Base-by-base conservation (phyloP, 1,284 basidiomycete species). In the Malassezia equina region DNA sequence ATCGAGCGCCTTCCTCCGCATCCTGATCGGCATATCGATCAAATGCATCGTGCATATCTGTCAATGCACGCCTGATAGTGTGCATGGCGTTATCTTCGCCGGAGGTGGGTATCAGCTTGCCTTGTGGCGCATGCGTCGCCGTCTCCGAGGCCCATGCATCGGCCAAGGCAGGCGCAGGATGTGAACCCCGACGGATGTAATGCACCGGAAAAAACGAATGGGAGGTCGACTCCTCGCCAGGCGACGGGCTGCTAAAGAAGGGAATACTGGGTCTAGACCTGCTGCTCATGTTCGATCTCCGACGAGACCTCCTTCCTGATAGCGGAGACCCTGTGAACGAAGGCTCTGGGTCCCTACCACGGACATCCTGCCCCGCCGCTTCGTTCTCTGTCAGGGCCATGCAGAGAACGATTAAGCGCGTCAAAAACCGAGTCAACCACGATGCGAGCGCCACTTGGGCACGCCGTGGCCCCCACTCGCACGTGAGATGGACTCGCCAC, bases 1-100 rank as follows among this genome's bases (percentile, higher is more conserved):
- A 48, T 11, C 33, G 32, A 28, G 46, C 46, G 39, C 46, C 46
- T 23, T 48, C 46, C 21, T 48, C 33, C 19, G 46, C 46, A 39
- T 48, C 46, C 5, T 36, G n/a, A n/a, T 24, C 23, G 4, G 32
- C 46, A 32, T 39, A 39, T 7, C 25, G 32, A 21, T 34, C 32
- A 28, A 48, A 31, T 8, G 23, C 29, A 15, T 48, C 33, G n/a
- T 48, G 25, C 7, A 48, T 48, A 12, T 28, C 46, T n/a, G 46
- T 9, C 6, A 36, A 34, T 4, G 46, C 46, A 19, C 46, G 46
- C 25, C n/a, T 39, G 24, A 48, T 24, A 23, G 23, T 9, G n/a
- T 25, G 11, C 7, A 11, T 1, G 4, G 21, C 17, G 13, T 3
- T 12, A 21, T 39, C 13, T 25, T 33, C 21, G 12, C 19, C 44